Evolutionary conservation across 2,329 filamentous ascomycete species (phyloP), one percentile per base, ranked within the genome.

Genomic region (Tolypocladium endophyticum): DNA sequence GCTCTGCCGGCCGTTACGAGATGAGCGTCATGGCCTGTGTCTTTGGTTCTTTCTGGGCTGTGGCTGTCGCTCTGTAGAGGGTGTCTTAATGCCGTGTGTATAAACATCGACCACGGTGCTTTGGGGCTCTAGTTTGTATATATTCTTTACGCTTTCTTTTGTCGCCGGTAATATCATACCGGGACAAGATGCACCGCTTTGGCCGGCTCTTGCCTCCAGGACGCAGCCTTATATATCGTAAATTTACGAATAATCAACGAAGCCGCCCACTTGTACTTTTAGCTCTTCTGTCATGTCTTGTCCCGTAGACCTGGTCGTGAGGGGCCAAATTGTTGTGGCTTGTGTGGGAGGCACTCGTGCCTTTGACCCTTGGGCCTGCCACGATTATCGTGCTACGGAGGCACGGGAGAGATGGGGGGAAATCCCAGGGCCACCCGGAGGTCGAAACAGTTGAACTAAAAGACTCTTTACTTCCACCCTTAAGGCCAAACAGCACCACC

Each of bases 11-110:
- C 30, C 63, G 63, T 18, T 56, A 61, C 23, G 67, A 69, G 58
- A 63, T 69, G 28, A 64, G 68, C 55, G 3, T 66, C n/a, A 60
- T 68, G 11, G 65, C 64, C 47, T 64, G 63, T 35, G 45, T 69
- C 55, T 66, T 70, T 41, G 65, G 62, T 3, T 60, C 56, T 20
- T 61, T 63, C 58, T 70, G 67, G 66, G 25, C 65, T 7, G 56
- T 59, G 36, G 68, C 64, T 20, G 64, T 66, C 36, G 62, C 61
- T 12, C 61, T 69, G 33, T 70, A 62, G 38, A 9, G 33, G 35
- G 25, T 4, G 35, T 0, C n/a, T 35, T 59, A 6, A 56, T 55
- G 28, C 33, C 28, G 41, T 59, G 58, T 30, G 53, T 25, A 56
- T 39, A 33, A 41, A 50, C 16, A 16, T 9, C 25, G 25, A 20